Percentiles rank a stretch among this genome's conserved stretches.
phyloP scores from a whole-genome alignment of 768 basidiomycete species.

The Favolaschia claudopus region DNA sequence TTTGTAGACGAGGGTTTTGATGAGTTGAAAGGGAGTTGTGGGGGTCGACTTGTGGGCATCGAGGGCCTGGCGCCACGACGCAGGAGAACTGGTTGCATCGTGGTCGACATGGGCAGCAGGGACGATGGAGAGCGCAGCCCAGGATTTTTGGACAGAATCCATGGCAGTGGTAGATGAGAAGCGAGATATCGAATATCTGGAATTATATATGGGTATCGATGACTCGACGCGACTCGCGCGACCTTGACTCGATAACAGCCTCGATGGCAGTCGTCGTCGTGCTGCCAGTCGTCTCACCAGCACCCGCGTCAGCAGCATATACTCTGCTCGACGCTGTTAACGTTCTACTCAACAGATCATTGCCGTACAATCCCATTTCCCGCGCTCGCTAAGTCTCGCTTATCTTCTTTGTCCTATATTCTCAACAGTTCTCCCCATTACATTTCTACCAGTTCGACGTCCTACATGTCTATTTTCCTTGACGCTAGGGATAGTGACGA shows the following conservation, averaged over 20 bases:
- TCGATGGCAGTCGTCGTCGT: neutral
- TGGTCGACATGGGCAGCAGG: slow-evolving; percentile 64
- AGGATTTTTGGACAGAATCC: slow-evolving; percentile 48
- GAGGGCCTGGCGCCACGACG: slow-evolving; percentile 80
- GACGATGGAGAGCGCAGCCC: slow-evolving; percentile 62
- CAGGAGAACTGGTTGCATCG: slow-evolving; percentile 69
- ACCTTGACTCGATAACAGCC: slow-evolving; percentile 8
- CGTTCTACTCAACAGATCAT: too few relatives aligned
- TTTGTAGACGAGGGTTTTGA: slow-evolving; percentile 94
- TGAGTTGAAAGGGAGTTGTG: slow-evolving; percentile 65
- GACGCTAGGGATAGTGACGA: too few relatives aligned
- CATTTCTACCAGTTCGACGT: too few relatives aligned
- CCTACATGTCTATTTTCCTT: too few relatives aligned
- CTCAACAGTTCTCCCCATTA: too few relatives aligned
- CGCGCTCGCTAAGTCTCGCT: too few relatives aligned
- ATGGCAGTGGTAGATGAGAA: slow-evolving; percentile 42
- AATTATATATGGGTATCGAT: slow-evolving; percentile 31
- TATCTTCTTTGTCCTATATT: too few relatives aligned
- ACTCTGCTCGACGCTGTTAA: too few relatives aligned
- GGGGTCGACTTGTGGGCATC: slow-evolving; percentile 59
- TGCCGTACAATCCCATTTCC: too few relatives aligned
- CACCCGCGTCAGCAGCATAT: too few relatives aligned
- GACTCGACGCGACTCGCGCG: slow-evolving; percentile 48
- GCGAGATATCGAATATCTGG: slow-evolving; percentile 19
- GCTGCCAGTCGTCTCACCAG: too few relatives aligned